Percentiles rank a stretch among this genome's conserved stretches.
Evolutionary conservation across 805 yeast genomes (phyloP).

Genomic region (Candida endomychidarum): DNA sequence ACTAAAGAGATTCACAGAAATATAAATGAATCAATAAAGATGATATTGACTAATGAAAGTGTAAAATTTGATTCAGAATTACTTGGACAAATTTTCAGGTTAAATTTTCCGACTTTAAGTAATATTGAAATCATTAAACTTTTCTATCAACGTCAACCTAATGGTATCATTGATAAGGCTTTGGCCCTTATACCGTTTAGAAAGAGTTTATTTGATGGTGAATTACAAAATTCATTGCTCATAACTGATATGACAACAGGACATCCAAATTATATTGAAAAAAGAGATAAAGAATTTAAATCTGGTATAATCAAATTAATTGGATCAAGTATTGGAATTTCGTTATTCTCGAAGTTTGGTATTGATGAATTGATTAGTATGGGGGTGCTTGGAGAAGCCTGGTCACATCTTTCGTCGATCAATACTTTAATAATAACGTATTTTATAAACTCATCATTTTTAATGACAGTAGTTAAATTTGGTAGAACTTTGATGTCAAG

Average conservation of each 20-base stretch:
- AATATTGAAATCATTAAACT: constrained; percentile 27
- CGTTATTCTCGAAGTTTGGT: constrained; percentile 42
- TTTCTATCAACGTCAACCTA: constrained; percentile 28
- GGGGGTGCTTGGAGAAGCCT: constrained; percentile 38
- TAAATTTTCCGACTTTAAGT: constrained; percentile 32
- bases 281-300: constrained; percentile 31
- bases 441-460: constrained; percentile 40
- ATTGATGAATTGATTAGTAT: constrained; percentile 36
- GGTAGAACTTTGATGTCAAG: constrained; percentile 38
- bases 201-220: constrained; percentile 55
- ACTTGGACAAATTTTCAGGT: constrained; percentile 28
- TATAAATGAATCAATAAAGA: constrained; percentile 21
- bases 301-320: constrained; percentile 31
- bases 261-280: constrained; percentile 46
- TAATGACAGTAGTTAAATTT: constrained; percentile 39
- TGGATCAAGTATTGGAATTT: constrained; percentile 31
- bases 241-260: constrained; percentile 64
- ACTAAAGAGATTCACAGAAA: constrained; percentile 20
- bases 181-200: constrained; percentile 65
- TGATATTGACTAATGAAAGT: constrained; percentile 21
- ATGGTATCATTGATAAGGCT: constrained; percentile 29
- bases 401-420: constrained; percentile 42
- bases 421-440: constrained; percentile 48
- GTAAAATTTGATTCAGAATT: constrained; percentile 18
- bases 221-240: constrained; percentile 54